Evolutionary conservation across 768 basidiomycete genomes (phyloP).

Genomic region (Kwoniella botswanensis): DNA sequence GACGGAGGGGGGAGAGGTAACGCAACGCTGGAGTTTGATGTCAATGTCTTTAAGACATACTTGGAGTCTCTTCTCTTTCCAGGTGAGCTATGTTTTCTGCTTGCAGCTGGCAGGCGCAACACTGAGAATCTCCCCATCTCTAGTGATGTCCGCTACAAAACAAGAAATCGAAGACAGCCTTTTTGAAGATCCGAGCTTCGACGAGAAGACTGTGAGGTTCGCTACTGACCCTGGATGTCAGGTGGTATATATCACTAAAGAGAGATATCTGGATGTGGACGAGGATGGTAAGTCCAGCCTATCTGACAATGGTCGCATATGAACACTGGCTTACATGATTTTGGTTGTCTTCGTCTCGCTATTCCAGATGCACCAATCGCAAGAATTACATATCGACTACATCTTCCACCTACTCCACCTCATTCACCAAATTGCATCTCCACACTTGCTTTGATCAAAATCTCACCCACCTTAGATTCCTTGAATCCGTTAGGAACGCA

Average conservation of each 20-base stretch:
- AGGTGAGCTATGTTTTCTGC: conserved; percentile 31
- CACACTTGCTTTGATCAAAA: conserved; percentile 94
- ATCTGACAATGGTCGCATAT: too few relatives aligned
- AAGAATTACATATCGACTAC: conserved; percentile 51
- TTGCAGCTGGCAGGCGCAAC: neutral
- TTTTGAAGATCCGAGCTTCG: conserved; percentile 51
- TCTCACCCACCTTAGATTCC: conserved; percentile 79
- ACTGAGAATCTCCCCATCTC: neutral
- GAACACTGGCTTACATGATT: too few relatives aligned
- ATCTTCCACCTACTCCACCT: conserved; percentile 67
- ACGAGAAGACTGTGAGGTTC: conserved; percentile 52
- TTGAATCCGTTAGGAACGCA: conserved; percentile 79
- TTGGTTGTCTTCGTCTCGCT: neutral
- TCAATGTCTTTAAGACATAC: conserved; percentile 47
- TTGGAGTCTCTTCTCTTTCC: conserved; percentile 47
- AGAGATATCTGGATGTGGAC: conserved; percentile 33
- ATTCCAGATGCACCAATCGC: conserved; percentile 27
- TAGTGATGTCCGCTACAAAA: conserved; percentile 53
- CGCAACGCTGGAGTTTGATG: conserved; percentile 40
- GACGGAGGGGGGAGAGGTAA: conserved; percentile 9
- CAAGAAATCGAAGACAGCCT: conserved; percentile 49
- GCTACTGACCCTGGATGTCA: conserved; percentile 50
- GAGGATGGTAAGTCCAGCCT: conserved; percentile 35
- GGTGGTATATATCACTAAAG: conserved; percentile 55
- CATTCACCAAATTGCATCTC: conserved; percentile 77